Base-by-base conservation (phyloP, 1,284 basidiomycete species). In the Ganoderma leucocontextum region DNA sequence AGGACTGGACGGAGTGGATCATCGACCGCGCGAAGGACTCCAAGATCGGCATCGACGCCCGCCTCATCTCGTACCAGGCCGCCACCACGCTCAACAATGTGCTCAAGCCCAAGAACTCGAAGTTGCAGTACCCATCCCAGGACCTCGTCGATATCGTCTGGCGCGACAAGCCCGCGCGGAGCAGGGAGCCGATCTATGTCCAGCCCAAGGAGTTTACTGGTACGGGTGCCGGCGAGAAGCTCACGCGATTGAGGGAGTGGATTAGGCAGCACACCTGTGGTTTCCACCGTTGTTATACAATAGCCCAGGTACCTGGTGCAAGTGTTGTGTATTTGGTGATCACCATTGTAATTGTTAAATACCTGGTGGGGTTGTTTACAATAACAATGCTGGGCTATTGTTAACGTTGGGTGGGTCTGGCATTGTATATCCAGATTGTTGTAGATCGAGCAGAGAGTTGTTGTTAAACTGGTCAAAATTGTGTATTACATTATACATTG, bases 141-240 rank as follows among this genome's bases (percentile, higher is more conserved):
- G 99, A 99, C 79, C 87, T 98, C 22, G 83, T 99, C 64, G 97
- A 99, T 78, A 84, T 91, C 5, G 84, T 94, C 41, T 98, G 95
- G 94, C 87, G 85, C 67, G 87, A 90, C 49, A 91, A 93, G 66
- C 92, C 93, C 0, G 68, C 79, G 3, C 91, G 94, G 66, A 88
- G 91, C 0, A 85, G 84, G 64, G 89, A 90, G 59, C 87, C 89
- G 0, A 82, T 97, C n/a, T 91, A 90, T 75, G 81, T 91, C 15
- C 95, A 97, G 72, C 86, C 90, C 1, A 82, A 90, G 44, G 85
- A 91, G 71, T 95, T 92, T 74, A 87, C 94, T 0, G 95, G 89
- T 53, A 80, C 83, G 70, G 86, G 90, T 55, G 86, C 91, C 0
- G 74, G 78, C 1, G 83, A 83, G 41, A 94, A 94, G 79, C 77